A percentile compares a stretch with the other conserved stretches of the same genome.
Conservation (phyloP, 1,139 yeast genomes). For the Hemisphaericaspora subhashii region DNA sequence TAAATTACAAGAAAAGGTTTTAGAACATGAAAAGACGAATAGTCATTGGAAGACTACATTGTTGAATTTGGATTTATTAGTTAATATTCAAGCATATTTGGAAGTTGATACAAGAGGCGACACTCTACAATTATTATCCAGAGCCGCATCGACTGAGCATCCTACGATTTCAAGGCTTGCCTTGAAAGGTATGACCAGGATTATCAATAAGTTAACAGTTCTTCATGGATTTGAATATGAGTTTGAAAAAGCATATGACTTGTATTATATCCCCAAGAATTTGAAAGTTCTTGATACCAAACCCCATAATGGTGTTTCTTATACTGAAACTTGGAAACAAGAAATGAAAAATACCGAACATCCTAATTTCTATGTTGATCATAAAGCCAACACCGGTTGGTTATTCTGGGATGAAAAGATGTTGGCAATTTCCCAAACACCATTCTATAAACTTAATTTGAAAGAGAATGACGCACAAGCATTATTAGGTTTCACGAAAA, state of each 20-base stretch:
- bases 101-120: conserved; percentile 49
- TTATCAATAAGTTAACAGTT: conserved; percentile 52
- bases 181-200: conserved; percentile 58
- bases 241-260: conserved; percentile 44
- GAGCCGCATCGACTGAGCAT: conserved; percentile 64
- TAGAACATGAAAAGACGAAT: conserved; percentile 34
- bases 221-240: conserved; percentile 59
- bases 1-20: conserved; percentile 44
- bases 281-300: conserved; percentile 44
- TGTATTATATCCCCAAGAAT: conserved; percentile 40
- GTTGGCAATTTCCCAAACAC: conserved; percentile 43
- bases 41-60: conserved; percentile 71
- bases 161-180: conserved; percentile 70
- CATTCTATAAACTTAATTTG: conserved; percentile 28
- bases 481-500: conserved; percentile 44
- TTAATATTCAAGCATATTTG: conserved; percentile 54
- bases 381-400: conserved; percentile 65
- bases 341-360: conserved; percentile 54
- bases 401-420: conserved; percentile 71
- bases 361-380: conserved; percentile 60
- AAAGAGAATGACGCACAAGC: conserved; percentile 39
- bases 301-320: conserved; percentile 31
- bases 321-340: conserved; percentile 41
- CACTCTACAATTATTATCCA: conserved; percentile 48
- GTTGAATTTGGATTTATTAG: conserved; percentile 54